phyloP scores from a whole-genome alignment of 495 filamentous ascomycete species.

The Podospora pseudocomata region DNA sequence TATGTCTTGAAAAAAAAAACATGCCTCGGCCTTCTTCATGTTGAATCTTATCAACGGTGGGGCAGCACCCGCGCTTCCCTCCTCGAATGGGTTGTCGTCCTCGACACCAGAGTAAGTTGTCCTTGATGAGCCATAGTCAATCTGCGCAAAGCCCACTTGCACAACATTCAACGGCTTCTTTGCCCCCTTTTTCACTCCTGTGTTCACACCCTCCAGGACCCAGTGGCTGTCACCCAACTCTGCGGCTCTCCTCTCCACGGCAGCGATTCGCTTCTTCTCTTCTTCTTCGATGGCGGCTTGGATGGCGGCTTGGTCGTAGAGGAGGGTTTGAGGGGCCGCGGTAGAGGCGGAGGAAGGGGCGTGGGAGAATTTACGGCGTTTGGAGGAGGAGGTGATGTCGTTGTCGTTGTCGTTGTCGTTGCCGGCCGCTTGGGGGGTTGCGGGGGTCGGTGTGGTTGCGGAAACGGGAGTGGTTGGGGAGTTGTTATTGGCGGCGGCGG shows the following conservation, averaged over 20 bases:
- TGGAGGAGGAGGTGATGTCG: constrained; percentile 37
- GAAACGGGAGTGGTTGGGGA: background rate
- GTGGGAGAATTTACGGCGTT: constrained; percentile 49
- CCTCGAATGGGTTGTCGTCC: constrained; percentile 17
- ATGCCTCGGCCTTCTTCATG: constrained; percentile 41
- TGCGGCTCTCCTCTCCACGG: constrained; percentile 64
- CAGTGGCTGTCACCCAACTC: constrained; percentile 83
- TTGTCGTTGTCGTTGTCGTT: constrained; percentile 26
- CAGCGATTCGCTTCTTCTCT: constrained; percentile 68
- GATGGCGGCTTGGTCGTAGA: constrained; percentile 51
- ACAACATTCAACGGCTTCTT: constrained; percentile 42
- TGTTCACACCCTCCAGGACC: constrained; percentile 56
- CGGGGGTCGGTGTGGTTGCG: constrained; percentile 38
- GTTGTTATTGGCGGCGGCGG: constrained; percentile 4
- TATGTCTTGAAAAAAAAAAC: constrained; percentile 3
- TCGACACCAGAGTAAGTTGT: constrained; percentile 4
- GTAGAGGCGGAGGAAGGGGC: constrained; percentile 15
- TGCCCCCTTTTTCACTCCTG: constrained; percentile 17
- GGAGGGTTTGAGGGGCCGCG: constrained; percentile 17
- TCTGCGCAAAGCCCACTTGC: constrained; percentile 49
- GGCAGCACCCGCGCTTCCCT: constrained; percentile 4
- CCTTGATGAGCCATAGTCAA: constrained; percentile 30
- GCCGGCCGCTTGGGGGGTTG: constrained; percentile 43
- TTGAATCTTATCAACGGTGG: constrained; percentile 35
- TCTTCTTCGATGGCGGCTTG: constrained; percentile 69